Base-by-base conservation (phyloP, 2,329 filamentous ascomycete species). In the Eurotiales sp. region DNA sequence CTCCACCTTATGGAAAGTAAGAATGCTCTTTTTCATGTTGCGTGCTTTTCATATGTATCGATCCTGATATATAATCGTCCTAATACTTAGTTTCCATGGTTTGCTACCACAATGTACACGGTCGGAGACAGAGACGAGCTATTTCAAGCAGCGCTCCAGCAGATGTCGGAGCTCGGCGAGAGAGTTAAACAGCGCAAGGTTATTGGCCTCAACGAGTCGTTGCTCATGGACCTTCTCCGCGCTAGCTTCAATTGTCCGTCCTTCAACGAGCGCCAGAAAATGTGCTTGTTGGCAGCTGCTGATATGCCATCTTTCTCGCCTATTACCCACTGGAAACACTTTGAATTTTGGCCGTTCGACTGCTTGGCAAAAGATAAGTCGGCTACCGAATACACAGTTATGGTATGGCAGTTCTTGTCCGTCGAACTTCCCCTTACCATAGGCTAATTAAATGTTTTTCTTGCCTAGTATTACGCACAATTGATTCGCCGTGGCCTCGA, bases 81-180 rank as follows among this genome's bases (percentile, higher is more conserved):
- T n/a, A n/a, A n/a, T n/a, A 6, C 36, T 25, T 54, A 77, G 73
- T 80, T 75, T 54, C 78, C 78, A 3, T 80, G 77, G 77, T 70
- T 69, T 42, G 71, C 72, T 4, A 61, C 66, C 10, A 58, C 67
- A 12, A 58, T 73, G 53, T 76, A 79, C 59, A 75, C 69, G 1
- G 60, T 81, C 19, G 61, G 65, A 37, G 73, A 78, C 52, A 75
- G 76, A 43, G 72, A 75, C 50, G 55, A 62, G 8, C 58, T 81
- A 23, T 78, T 73, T 61, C 63, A 72, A 12, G 61, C 69, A 30
- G 62, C 61, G 46, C 61, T 59, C 49, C 77, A 77, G 22, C 84
- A 85, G 64, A 83, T 92, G 64, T 78, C 77, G 48, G 84, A 90
- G 60, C 78, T 92, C 63, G 81, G 81, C 57, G 86, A 87, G 58